Evolutionary conservation across 2,329 filamentous ascomycete genomes (phyloP).

Genomic region (Aspergillus brunneoviolaceus): DNA sequence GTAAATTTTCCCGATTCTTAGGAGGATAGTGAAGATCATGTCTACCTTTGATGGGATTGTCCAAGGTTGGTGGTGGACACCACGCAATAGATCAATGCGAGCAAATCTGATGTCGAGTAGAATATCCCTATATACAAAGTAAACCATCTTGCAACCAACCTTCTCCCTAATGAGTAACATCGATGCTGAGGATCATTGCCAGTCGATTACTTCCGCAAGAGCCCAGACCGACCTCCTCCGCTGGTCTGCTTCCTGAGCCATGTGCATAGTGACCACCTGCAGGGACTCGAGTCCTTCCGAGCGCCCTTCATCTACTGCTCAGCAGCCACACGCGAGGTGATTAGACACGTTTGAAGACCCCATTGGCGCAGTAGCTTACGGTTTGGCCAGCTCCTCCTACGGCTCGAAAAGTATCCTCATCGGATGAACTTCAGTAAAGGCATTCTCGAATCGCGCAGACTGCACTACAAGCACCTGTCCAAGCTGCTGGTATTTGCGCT

Average conservation of each 20-base stretch:
- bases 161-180: slow-evolving; percentile 12
- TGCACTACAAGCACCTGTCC: slow-evolving; percentile 74
- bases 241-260: slow-evolving; percentile 88
- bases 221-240: slow-evolving; percentile 57
- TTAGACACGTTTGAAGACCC: neutral
- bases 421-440: slow-evolving; percentile 79
- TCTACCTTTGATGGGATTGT: slow-evolving; percentile 75
- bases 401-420: slow-evolving; percentile 74
- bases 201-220: slow-evolving; percentile 79
- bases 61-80: slow-evolving; percentile 23
- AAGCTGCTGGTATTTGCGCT: slow-evolving; percentile 59
- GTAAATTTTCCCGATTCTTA: too few species aligned
- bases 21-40: slow-evolving; percentile 49
- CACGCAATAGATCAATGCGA: neutral
- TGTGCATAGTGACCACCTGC: slow-evolving; percentile 86
- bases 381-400: slow-evolving; percentile 61
- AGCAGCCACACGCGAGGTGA: slow-evolving; percentile 69
- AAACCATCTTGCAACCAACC: slow-evolving; percentile 20
- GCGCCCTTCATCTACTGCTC: slow-evolving; percentile 91
- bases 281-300: slow-evolving; percentile 72
- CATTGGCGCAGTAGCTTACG: neutral
- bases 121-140: slow-evolving; percentile 78
- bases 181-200: slow-evolving; percentile 1
- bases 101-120: slow-evolving; percentile 37
- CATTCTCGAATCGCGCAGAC: slow-evolving; percentile 70